Percentiles rank a stretch among this genome's conserved stretches.
These are phyloP conservation scores for Candida peoriensis DNA, from an alignment of 805 yeast genomes.

Conservation along the genomic window DNA sequence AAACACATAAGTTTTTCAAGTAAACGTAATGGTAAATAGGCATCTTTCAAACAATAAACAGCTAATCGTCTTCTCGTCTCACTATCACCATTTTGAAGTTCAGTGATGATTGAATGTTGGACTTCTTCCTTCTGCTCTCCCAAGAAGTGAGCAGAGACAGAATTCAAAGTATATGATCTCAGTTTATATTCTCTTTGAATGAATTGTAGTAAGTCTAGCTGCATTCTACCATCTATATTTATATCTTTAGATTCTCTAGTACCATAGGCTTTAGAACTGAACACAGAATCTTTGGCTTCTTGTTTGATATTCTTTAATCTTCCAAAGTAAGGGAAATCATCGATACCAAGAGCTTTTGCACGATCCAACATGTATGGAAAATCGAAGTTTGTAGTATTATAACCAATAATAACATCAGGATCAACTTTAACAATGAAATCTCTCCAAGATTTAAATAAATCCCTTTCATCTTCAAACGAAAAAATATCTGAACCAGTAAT, in stretches of 20 bases:
- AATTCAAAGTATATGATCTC: conserved; percentile 89
- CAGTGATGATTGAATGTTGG: conserved; percentile 94
- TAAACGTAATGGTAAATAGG: conserved; percentile 82
- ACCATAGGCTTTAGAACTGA: conserved; percentile 95
- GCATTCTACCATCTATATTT: conserved; percentile 95
- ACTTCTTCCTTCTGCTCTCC: conserved; percentile 98
- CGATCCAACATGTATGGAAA: conserved; percentile 88
- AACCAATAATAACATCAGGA: conserved; percentile 96
- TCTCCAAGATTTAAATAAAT: conserved; percentile 82
- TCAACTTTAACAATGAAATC: conserved; percentile 81
- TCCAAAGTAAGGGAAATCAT: conserved; percentile 80
- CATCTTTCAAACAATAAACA: conserved; percentile 95
- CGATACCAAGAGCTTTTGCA: conserved; percentile 64
- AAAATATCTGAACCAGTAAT: conserved; percentile 91
- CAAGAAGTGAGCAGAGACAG: conserved; percentile 90
- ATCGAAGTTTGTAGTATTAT: conserved; percentile 92
- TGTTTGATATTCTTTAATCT: conserved; percentile 64
- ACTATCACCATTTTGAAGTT: conserved; percentile 83
- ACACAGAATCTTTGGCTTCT: conserved; percentile 73
- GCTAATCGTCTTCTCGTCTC: conserved; percentile 95
- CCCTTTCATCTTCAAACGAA: conserved; percentile 68
- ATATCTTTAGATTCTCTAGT: conserved; percentile 88
- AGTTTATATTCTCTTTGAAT: conserved; percentile 92
- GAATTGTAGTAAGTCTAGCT: conserved; percentile 86
- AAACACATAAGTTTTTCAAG: conserved; percentile 93